Percentiles rank a stretch among this genome's conserved stretches.
Evolutionary conservation across 352 stramenopile species (phyloP).

Genomic region (Phytophthora capsici): DNA sequence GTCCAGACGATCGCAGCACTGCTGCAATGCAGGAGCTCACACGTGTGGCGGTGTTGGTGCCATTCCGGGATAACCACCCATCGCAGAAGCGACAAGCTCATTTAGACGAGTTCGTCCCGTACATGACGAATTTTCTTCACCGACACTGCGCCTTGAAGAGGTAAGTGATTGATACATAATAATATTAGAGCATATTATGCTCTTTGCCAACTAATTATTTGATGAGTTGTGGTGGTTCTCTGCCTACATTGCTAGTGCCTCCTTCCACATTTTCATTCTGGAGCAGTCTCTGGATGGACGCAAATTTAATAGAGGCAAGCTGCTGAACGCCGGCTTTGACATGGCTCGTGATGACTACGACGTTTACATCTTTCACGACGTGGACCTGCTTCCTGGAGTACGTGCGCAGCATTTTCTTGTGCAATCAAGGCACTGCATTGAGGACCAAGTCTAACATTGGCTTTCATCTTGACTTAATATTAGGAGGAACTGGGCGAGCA

Average conservation of each 20-base stretch:
- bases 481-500: constrained; percentile 75
- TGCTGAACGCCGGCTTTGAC: constrained; percentile 97
- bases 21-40: constrained; percentile 22
- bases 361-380: constrained; percentile 96
- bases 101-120: constrained; percentile 90
- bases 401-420: not conserved
- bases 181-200: too few relatives aligned
- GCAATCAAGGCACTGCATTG: too few relatives aligned
- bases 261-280: constrained; percentile 94
- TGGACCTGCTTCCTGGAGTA: constrained; percentile 92
- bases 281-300: constrained; percentile 93
- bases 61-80: constrained; percentile 92
- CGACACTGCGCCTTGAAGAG: constrained; percentile 32
- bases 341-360: constrained; percentile 83
- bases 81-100: constrained; percentile 90
- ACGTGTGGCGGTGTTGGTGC: constrained; percentile 91
- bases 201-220: not conserved
- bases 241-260: constrained; percentile 26
- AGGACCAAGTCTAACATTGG: too few relatives aligned
- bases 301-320: constrained; percentile 98
- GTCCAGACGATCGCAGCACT: not conserved
- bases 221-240: not conserved
- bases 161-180: constrained; percentile 3
- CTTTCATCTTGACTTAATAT: too few relatives aligned
- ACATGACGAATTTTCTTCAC: constrained; percentile 91